These are phyloP conservation scores for Claviceps paspali DNA, from an alignment of 2,329 filamentous ascomycete species.

Conservation along the genomic window DNA sequence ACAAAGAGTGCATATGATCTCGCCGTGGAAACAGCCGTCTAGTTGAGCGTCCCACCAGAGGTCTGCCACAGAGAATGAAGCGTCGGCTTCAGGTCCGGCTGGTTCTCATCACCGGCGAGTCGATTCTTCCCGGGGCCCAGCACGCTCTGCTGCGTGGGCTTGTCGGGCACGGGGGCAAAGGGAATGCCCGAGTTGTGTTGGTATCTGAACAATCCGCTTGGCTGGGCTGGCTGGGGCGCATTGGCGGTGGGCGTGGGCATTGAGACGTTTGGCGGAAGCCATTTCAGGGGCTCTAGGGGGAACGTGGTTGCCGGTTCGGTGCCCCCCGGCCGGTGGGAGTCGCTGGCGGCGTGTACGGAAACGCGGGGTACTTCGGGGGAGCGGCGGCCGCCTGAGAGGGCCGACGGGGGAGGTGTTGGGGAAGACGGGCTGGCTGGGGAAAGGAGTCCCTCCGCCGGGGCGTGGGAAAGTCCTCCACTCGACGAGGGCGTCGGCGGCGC, in stretches of 20 bases:
- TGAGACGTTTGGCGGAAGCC: slow-evolving; percentile 33
- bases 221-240: slow-evolving; percentile 13
- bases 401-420: slow-evolving; percentile 11
- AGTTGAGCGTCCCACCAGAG: too few relatives aligned
- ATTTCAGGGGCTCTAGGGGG: slow-evolving; percentile 28
- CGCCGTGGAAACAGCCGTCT: too few relatives aligned
- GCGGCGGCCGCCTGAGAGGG: slow-evolving; percentile 17
- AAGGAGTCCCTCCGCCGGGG: slow-evolving; percentile 10
- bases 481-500: slow-evolving; percentile 13
- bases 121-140: neutral
- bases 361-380: slow-evolving; percentile 17
- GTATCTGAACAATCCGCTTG: slow-evolving; percentile 19
- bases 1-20: too few relatives aligned
- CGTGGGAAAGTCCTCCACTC: slow-evolving; percentile 10
- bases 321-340: slow-evolving; percentile 38
- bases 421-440: slow-evolving; percentile 10
- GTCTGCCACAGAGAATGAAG: neutral
- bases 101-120: neutral
- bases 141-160: neutral
- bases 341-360: slow-evolving; percentile 12
- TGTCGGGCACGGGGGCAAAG: slow-evolving; percentile 23
- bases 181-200: slow-evolving; percentile 27
- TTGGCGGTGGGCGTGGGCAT: slow-evolving; percentile 19
- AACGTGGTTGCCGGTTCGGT: slow-evolving; percentile 24
- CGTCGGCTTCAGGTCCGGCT: neutral